Percentiles rank a stretch among this genome's conserved stretches.
Evolutionary conservation across 2,329 filamentous ascomycete genomes (phyloP).

Genomic region (Aspergillus pseudoglaucus): DNA sequence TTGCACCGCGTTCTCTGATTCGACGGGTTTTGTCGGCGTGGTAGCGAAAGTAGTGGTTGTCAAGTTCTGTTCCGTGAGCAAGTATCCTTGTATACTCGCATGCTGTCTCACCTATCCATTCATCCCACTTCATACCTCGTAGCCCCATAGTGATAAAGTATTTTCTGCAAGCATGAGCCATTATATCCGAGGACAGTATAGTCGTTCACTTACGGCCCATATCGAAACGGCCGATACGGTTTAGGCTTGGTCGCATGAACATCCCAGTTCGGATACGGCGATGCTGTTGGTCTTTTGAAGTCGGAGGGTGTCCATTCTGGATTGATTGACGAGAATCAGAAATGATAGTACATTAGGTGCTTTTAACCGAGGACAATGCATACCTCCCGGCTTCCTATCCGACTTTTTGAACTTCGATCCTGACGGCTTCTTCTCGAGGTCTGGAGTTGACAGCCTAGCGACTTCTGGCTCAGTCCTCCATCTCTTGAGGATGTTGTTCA

Average conservation of each 20-base stretch:
- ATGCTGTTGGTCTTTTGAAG: conserved; percentile 55
- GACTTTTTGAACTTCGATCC: conserved; percentile 26
- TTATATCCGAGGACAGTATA: background rate
- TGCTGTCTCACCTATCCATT: conserved; percentile 57
- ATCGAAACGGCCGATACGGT: conserved; percentile 70
- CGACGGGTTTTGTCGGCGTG: conserved; percentile 65
- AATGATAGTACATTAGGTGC: background rate
- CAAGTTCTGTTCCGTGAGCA: conserved; percentile 52
- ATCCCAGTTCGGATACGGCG: conserved; percentile 63
- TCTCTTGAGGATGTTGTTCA: conserved; percentile 18
- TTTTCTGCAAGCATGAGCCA: conserved; percentile 34
- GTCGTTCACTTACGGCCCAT: conserved; percentile 53
- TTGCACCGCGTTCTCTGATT: conserved; percentile 59
- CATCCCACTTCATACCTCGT: conserved; percentile 60
- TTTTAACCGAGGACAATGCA: background rate
- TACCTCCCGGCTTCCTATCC: conserved; percentile 44
- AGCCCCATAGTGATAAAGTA: conserved; percentile 74
- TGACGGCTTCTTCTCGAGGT: conserved; percentile 40
- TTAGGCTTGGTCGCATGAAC: conserved; percentile 63
- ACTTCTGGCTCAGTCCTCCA: conserved; percentile 14
- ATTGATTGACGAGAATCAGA: background rate
- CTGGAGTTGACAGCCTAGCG: conserved; percentile 28
- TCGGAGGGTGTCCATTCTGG: conserved; percentile 51
- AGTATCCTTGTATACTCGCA: background rate
- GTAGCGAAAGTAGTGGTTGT: conserved; percentile 68